Conservation (phyloP, 75 land plant genomes). For the Pseudotsuga menziesii region DNA sequence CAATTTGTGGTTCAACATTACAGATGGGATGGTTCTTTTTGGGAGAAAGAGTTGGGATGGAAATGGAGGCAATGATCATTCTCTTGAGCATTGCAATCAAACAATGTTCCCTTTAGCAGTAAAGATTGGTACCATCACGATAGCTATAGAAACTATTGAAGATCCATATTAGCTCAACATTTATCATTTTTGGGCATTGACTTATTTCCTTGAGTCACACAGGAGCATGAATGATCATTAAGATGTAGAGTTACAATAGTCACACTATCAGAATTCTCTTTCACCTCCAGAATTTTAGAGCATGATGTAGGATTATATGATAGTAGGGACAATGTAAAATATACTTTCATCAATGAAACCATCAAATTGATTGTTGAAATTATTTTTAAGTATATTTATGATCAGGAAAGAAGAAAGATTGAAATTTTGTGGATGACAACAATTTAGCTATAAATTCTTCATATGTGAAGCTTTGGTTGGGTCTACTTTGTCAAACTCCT, state of each 20-base stretch:
- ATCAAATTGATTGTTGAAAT: conserved; percentile 93
- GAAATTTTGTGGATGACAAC: conserved; percentile 77
- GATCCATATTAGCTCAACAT: conserved; percentile 95
- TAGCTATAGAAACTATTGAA: conserved; percentile 86
- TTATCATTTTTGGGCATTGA: conserved; percentile 94
- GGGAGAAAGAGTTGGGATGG: conserved; percentile 98
- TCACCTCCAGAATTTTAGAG: conserved; percentile 65
- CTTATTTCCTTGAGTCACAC: conserved; percentile 86
- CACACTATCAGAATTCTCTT: conserved; percentile 77
- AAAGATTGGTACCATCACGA: conserved; percentile 96
- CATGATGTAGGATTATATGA: conserved; percentile 72
- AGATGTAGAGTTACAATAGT: conserved; percentile 85
- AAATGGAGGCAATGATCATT: conserved; percentile 95
- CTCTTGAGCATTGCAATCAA: conserved; percentile 79
- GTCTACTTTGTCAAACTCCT: conserved; percentile 79
- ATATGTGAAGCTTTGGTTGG: conserved; percentile 67
- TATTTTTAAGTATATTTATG: conserved; percentile 91
- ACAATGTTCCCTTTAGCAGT: conserved; percentile 93
- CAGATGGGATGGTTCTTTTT: conserved; percentile 93
- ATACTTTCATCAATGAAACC: conserved; percentile 44
- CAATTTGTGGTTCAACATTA: conserved; percentile 94
- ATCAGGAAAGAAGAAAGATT: conserved; percentile 59
- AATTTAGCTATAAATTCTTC: conserved; percentile 73
- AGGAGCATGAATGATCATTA: conserved; percentile 97
- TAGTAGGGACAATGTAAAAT: conserved; percentile 64